These are phyloP conservation scores for Aureobasidium leucospermi DNA, from an alignment of 2,329 filamentous ascomycete genomes.

Conservation along the genomic window DNA sequence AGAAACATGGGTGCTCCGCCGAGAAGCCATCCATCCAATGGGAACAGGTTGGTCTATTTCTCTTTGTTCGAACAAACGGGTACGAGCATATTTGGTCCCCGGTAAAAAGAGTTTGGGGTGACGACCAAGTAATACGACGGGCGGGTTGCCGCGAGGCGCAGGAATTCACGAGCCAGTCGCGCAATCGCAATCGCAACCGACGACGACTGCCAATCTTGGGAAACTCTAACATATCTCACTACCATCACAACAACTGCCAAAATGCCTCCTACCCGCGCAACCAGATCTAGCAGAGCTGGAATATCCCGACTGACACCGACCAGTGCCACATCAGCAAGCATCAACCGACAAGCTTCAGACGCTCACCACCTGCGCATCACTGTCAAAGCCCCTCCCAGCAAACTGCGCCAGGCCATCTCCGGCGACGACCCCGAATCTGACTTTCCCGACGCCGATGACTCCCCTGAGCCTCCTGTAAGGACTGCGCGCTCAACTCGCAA, in stretches of 20 bases:
- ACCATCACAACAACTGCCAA: slow-evolving; percentile 22
- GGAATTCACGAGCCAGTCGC: background rate
- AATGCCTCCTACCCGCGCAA: slow-evolving; percentile 27
- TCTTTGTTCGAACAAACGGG: background rate
- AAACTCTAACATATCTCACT: background rate
- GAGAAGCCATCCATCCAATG: background rate
- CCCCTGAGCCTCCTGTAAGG: slow-evolving; percentile 24
- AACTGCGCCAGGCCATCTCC: slow-evolving; percentile 41
- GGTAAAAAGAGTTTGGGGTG: background rate
- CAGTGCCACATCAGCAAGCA: slow-evolving; percentile 26
- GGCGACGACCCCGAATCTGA: slow-evolving; percentile 27
- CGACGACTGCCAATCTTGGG: too few relatives aligned
- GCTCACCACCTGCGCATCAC: slow-evolving; percentile 36
- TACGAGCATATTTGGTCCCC: background rate
- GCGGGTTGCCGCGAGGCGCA: background rate
- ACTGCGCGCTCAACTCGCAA: slow-evolving; percentile 27
- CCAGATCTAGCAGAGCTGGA: slow-evolving; percentile 21
- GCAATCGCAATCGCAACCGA: background rate
- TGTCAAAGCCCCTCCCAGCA: slow-evolving; percentile 43
- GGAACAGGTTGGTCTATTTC: slow-evolving; percentile 5
- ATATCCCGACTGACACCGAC: background rate
- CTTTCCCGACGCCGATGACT: slow-evolving; percentile 23
- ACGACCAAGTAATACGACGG: background rate
- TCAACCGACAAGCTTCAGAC: slow-evolving; percentile 16
- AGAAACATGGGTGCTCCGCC: background rate